These are phyloP conservation scores for Pyricularia pennisetigena DNA, from an alignment of 2,329 filamentous ascomycete species.

Conservation along the genomic window DNA sequence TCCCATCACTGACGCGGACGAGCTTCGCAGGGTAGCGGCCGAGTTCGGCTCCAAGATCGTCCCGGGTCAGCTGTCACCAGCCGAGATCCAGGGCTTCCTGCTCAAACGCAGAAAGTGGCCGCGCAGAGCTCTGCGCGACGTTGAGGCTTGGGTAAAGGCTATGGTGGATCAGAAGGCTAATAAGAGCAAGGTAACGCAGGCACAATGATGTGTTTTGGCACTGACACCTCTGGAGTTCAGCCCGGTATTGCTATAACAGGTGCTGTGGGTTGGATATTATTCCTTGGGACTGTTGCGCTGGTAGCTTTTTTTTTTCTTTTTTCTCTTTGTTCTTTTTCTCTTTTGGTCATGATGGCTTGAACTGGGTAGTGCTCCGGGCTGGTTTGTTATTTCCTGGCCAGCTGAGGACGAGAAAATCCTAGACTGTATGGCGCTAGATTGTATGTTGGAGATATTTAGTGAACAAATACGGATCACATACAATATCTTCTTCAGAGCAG, in stretches of 20 bases:
- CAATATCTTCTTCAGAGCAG: not conserved
- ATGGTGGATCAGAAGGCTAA: constrained; percentile 38
- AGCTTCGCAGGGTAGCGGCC: constrained; percentile 32
- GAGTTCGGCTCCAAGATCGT: constrained; percentile 45
- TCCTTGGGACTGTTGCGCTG: not conserved
- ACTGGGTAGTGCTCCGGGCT: not conserved
- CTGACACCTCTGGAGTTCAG: not conserved
- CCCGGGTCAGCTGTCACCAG: constrained; percentile 41
- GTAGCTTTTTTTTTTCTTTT: not conserved
- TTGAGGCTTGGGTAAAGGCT: constrained; percentile 41
- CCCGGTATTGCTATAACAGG: not conserved
- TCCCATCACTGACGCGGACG: constrained; percentile 22
- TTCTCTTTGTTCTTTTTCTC: too few relatives aligned
- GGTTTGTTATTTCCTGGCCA: too few relatives aligned
- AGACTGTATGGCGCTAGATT: not conserved
- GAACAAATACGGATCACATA: not conserved
- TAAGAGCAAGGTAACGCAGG: constrained; percentile 35
- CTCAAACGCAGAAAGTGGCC: constrained; percentile 53
- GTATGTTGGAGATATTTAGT: not conserved
- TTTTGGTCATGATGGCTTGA: not conserved
- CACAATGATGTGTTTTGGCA: constrained; percentile 26
- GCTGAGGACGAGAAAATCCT: too few relatives aligned
- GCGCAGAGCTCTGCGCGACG: constrained; percentile 41
- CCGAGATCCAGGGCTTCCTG: constrained; percentile 56
- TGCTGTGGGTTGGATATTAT: not conserved